phyloP scores from a whole-genome alignment of 2,329 filamentous ascomycete species.

The Cladophialophora yegresii region DNA sequence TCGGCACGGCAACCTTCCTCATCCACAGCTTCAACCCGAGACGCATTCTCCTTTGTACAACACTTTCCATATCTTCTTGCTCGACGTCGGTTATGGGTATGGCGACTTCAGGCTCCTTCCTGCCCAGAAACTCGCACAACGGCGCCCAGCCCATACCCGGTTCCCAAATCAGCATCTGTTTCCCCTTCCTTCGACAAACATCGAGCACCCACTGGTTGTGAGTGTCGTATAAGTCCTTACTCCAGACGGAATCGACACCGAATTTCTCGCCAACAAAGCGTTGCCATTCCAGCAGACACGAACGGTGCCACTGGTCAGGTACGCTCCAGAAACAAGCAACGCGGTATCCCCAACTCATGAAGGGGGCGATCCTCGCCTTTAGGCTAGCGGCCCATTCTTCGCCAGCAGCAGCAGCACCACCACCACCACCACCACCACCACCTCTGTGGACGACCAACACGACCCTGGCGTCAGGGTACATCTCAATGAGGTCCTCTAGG shows the following conservation, averaged over 20 bases:
- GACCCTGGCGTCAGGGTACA: slow-evolving; percentile 54
- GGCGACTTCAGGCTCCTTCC: slow-evolving; percentile 40
- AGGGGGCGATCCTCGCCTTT: slow-evolving; percentile 19
- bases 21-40: slow-evolving; percentile 20
- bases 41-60: slow-evolving; percentile 16
- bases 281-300: slow-evolving; percentile 17
- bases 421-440: slow-evolving; percentile 34
- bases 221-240: slow-evolving; percentile 10
- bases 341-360: slow-evolving; percentile 17
- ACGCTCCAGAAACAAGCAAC: slow-evolving; percentile 19
- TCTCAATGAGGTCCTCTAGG: slow-evolving; percentile 49
- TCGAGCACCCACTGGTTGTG: slow-evolving; percentile 26
- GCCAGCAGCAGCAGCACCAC: slow-evolving; percentile 20
- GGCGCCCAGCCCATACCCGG: slow-evolving; percentile 47
- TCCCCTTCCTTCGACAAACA: slow-evolving; percentile 14
- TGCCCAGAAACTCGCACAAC: slow-evolving; percentile 47
- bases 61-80: slow-evolving; percentile 10
- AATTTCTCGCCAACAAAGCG: slow-evolving; percentile 12
- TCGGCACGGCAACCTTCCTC: slow-evolving; percentile 10
- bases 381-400: slow-evolving; percentile 44
- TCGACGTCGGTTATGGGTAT: slow-evolving; percentile 42
- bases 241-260: slow-evolving; percentile 19
- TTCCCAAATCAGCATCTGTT: slow-evolving; percentile 23
- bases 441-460: slow-evolving; percentile 43
- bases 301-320: slow-evolving; percentile 17